A percentile compares a stretch with the other conserved stretches of the same genome.
phyloP scores from a whole-genome alignment of 2,329 filamentous ascomycete species.

The Cryphonectria nitschkei region DNA sequence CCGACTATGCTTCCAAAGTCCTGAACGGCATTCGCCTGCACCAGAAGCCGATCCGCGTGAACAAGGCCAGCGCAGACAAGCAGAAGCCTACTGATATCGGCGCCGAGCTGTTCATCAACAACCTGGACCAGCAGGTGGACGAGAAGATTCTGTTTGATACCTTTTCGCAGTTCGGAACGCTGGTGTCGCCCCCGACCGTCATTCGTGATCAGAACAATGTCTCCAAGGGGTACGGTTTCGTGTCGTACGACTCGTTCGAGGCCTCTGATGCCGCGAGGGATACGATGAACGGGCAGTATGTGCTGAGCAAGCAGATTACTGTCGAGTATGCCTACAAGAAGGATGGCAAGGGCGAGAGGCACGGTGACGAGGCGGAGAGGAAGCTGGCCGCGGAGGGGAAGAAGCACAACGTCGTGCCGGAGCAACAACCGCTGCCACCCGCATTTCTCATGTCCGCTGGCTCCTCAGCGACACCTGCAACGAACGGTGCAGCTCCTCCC shows the following conservation, averaged over 20 bases:
- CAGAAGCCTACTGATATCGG: constrained; percentile 92
- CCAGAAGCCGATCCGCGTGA: constrained; percentile 93
- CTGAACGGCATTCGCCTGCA: constrained; percentile 95
- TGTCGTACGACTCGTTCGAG: constrained; percentile 92
- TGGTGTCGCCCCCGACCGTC: constrained; percentile 86
- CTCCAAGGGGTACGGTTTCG: constrained; percentile 95
- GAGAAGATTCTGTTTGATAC: constrained; percentile 95
- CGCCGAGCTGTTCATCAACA: constrained; percentile 95
- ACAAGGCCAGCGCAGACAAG: constrained; percentile 91
- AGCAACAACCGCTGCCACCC: constrained; percentile 74
- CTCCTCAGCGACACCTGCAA: constrained; percentile 32
- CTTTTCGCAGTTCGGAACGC: constrained; percentile 87
- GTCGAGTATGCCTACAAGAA: constrained; percentile 99
- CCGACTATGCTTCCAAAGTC: constrained; percentile 93
- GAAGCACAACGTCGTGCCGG: constrained; percentile 88
- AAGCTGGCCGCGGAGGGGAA: constrained; percentile 90
- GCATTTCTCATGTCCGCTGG: constrained; percentile 62
- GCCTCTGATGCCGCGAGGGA: constrained; percentile 87
- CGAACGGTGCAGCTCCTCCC: constrained; percentile 33
- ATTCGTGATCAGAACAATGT: constrained; percentile 86
- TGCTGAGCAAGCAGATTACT: constrained; percentile 94
- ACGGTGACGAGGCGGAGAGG: constrained; percentile 92
- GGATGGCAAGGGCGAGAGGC: constrained; percentile 94
- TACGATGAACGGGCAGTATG: constrained; percentile 94
- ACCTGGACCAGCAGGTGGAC: constrained; percentile 91